Base-by-base conservation (phyloP, 169 alveolate species). In the Plasmodium cynomolgi region DNA sequence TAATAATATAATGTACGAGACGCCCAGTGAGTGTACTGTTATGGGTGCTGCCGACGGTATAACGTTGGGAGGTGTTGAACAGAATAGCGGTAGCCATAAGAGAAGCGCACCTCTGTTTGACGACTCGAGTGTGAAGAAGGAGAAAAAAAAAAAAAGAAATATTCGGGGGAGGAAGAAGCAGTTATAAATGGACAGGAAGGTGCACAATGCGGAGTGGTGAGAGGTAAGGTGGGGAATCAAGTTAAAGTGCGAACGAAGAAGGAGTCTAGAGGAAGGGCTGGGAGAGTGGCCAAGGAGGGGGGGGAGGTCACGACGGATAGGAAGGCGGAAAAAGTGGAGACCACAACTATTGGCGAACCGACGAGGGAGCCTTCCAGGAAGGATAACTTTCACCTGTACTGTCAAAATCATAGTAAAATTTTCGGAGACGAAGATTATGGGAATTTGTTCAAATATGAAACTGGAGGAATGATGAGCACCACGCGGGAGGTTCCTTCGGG, bases 371-470 rank as follows among this genome's bases (percentile, higher is more conserved):
- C 13, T 0, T 47, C 81, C 29, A 83, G 74, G 50, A 62, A 62
- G 13, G 91, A 83, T 39, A 83, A 83, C 9, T 83, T 83, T 68
- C 39, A 29, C 44, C 15, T 83, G 68, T 58, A 62, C 26, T 83
- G 83, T 68, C 15, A 83, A 33, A 83, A 83, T 83, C 33, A 83
- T 37, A 13, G 8, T 7, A 81, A 81, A 81, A 81, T 41, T 50
- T 41, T 81, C 26, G 74, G 34, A n/a, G 44, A 81, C n/a, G 44
- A 7, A 11, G 23, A 50, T 23, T 44, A 2, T 41, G 9, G 68
- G 33, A 41, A 39, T 26, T 17, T 81, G 6, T 15, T 2, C 11
- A 81, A 81, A 41, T 3, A 23, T 81, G 44, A 20, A 13, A 81
- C 6, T 26, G 39, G 26, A 20, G 75, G 34, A 5, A 81, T 50